Conservation (phyloP, 2,329 filamentous ascomycete genomes). For the Pseudogymnoascus sp. region DNA sequence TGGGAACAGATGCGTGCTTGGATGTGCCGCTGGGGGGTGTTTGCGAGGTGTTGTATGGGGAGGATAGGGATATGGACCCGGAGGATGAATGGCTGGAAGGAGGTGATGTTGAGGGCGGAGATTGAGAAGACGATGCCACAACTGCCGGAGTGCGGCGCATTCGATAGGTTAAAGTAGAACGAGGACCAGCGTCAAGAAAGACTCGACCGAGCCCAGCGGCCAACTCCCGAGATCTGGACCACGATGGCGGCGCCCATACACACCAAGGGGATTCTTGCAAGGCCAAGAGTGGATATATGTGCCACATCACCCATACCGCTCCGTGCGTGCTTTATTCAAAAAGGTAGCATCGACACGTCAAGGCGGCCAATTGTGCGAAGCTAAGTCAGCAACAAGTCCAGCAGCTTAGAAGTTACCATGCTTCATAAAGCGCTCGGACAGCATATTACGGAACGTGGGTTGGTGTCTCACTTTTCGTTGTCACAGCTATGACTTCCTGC, state of each 20-base stretch:
- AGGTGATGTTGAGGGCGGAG: constrained; percentile 11
- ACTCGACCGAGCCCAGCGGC: too few relatives aligned
- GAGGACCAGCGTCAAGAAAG: background rate
- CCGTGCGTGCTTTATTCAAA: background rate
- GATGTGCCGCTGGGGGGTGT: constrained; percentile 92
- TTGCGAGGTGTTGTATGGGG: constrained; percentile 86
- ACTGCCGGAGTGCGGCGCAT: background rate
- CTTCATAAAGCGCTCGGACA: too few relatives aligned
- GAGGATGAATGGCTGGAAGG: constrained; percentile 10
- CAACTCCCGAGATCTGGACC: background rate
- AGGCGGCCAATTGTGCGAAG: background rate
- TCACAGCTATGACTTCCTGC: background rate
- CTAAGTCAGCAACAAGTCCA: background rate
- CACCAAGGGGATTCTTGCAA: background rate
- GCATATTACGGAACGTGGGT: background rate
- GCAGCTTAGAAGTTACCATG: background rate
- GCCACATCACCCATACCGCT: background rate
- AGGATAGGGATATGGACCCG: constrained; percentile 32
- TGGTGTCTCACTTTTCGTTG: background rate
- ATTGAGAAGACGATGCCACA: background rate
- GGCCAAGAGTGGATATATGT: background rate
- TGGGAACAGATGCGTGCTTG: constrained; percentile 94
- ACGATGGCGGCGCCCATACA: background rate
- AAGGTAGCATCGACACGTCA: background rate
- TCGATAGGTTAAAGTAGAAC: background rate